Base-by-base conservation (phyloP, 192 early-diverging fungal genomes). In the Backusella tarrabulga region DNA sequence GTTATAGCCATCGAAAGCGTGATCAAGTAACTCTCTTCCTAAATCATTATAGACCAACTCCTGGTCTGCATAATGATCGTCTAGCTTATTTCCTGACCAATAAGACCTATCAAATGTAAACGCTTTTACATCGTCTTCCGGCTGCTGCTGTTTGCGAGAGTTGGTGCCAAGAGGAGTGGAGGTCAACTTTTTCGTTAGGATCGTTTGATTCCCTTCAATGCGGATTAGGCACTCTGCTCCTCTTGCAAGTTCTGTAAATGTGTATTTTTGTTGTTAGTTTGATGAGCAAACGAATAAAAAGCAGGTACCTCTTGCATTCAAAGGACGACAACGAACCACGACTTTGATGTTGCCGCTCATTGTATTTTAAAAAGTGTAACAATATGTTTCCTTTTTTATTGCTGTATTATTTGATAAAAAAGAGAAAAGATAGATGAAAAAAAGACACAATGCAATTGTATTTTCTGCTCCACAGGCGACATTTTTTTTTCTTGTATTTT, bases 71-170 rank as follows among this genome's bases (percentile, higher is more conserved):
- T 89, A 92, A 71, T 86, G 76, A 0, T 85, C 63, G 66, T 89
- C 88, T 46, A 26, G 79, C 14, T 84, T 82, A 78, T 92, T 90
- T 21, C 81, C 92, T 0, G 94, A 92, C 94, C 94, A 95, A 83
- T 93, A 97, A n/a, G 92, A 96, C 68, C 91, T 84, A 82, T 97
- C 96, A 83, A 95, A 97, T 9, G 90, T 93, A 81, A 94, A 97
- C 0, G 89, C 81, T 76, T 91, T 92, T 32, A 77, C 83, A 40
- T 79, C 79, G 42, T 75, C 74, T 66, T 74, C 54, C 3, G 15
- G 19, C 5, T 15, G 19, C 56, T 74, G 34, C 7, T 32, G 21
- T 74, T 75, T 42, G 26, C 23, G 38, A 11, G 21, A 1, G 11
- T 71, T 41, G 42, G 3, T 44, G 42, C 3, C 15, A 23, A 42